Conservation (phyloP, 768 basidiomycete genomes). For the Kondoa malvinella region DNA sequence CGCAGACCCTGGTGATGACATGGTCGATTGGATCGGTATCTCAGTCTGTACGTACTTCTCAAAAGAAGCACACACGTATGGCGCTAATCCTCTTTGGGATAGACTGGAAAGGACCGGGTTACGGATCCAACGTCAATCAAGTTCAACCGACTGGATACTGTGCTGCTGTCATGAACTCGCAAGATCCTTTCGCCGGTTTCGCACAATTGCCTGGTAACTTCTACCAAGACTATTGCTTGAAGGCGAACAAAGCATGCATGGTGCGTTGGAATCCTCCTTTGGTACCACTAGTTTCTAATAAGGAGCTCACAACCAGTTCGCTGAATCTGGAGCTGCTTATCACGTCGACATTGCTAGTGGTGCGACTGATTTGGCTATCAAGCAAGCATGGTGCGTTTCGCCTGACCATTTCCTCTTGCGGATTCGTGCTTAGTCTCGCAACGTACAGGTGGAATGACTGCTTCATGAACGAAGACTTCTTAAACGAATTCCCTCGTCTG, state of each 20-base stretch:
- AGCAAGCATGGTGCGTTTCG: slow-evolving; percentile 22
- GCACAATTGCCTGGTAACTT: slow-evolving; percentile 16
- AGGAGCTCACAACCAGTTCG: no score
- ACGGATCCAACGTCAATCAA: slow-evolving; percentile 19
- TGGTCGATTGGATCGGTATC: slow-evolving; percentile 29
- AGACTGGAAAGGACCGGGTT: slow-evolving; percentile 24
- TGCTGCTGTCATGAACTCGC: slow-evolving; percentile 16
- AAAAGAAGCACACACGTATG: slow-evolving; percentile 8
- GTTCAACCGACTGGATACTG: slow-evolving; percentile 22
- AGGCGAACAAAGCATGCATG: slow-evolving; percentile 27
- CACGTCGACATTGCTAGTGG: slow-evolving; percentile 21
- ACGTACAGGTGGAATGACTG: slow-evolving; percentile 24
- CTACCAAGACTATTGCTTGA: slow-evolving; percentile 24
- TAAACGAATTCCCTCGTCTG: slow-evolving; percentile 24
- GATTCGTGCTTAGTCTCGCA: background rate
- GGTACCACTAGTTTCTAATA: background rate
- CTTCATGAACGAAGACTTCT: slow-evolving; percentile 22
- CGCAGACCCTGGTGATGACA: slow-evolving; percentile 24
- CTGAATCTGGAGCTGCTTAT: slow-evolving; percentile 27
- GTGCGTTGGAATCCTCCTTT: slow-evolving; percentile 11
- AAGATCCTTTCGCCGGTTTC: slow-evolving; percentile 14
- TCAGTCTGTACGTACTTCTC: slow-evolving; percentile 21
- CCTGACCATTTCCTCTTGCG: background rate
- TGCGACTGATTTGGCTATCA: slow-evolving; percentile 13
- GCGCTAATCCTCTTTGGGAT: background rate